phyloP scores from a whole-genome alignment of 345 rosid species.

The Cardiospermum halicacabum region DNA sequence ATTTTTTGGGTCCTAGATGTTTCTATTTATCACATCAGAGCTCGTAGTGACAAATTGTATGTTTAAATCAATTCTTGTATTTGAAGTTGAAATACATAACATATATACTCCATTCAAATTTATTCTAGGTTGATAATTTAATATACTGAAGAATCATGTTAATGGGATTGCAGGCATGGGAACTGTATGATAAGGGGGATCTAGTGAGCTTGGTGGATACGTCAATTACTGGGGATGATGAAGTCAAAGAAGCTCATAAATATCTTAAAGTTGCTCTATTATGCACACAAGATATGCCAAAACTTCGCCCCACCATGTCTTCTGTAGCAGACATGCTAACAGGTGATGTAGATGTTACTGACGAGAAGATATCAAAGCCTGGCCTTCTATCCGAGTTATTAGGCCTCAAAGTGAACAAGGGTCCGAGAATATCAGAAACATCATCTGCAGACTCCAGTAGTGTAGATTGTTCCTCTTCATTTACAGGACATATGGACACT shows the following conservation, averaged over 20 bases:
- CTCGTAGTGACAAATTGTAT: background rate
- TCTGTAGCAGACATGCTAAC: constrained; percentile 41
- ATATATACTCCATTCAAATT: background rate
- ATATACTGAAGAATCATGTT: background rate
- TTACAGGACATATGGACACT: constrained; percentile 24
- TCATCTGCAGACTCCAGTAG: constrained; percentile 16
- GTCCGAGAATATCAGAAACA: constrained; percentile 8
- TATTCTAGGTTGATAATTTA: background rate
- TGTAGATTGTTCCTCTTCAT: constrained; percentile 22
- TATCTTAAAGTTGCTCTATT: constrained; percentile 54
- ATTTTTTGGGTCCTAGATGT: background rate
- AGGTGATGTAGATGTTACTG: constrained; percentile 32
- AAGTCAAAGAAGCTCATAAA: constrained; percentile 37
- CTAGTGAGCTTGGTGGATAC: constrained; percentile 33
- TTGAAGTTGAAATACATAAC: background rate
- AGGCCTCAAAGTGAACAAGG: constrained; percentile 20
- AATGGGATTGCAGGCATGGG: constrained; percentile 49
- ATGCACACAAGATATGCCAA: constrained; percentile 63
- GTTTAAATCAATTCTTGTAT: background rate
- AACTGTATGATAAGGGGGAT: constrained; percentile 26
- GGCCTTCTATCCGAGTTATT: constrained; percentile 42
- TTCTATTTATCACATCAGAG: background rate
- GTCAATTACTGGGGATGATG: constrained; percentile 27
- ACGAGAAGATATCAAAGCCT: constrained; percentile 37
- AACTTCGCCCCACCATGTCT: constrained; percentile 53